Evolutionary conservation across 495 filamentous ascomycete species (phyloP), one percentile per base, ranked within the genome.

Genomic region (Xylaria acuta): DNA sequence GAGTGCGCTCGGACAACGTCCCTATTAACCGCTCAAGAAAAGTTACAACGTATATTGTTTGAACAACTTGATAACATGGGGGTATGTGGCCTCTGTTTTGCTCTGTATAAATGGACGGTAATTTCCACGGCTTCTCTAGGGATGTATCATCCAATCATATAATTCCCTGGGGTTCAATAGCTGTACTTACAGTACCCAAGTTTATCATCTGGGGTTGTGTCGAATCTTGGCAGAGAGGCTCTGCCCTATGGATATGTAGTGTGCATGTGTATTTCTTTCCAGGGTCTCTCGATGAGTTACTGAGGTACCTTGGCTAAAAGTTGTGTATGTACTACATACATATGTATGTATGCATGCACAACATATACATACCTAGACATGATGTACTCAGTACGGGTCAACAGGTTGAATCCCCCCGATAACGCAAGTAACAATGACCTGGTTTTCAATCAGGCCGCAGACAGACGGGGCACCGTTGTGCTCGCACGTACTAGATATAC

Each of bases 191-290:
- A 27, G 22, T 53, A 36, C 30, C 34, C 18, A 56, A 58, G 36
- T 20, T 54, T 14, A 49, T 58, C 27, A 69, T 69, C 67, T 47
- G 53, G 67, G 40, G 54, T 49, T 49, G 43, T 70, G 30, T 40
- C 22, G 9, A 36, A 51, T 63, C 58, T 64, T 71, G 59, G 69
- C 69, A 64, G 34, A 56, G 69, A 71, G 69, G 69, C 69, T 71
- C 69, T 71, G 69, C 47, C 41, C 27, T 64, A n/a, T n/a, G n/a
- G n/a, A n/a, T n/a, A n/a, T n/a, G n/a, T n/a, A 71, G 69, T 71
- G 58, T 71, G 69, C 69, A 64, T 71, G 45, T 64, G 11, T 64
- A 1, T 7, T 40, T 45, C 54, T 45, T 47, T 69, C 67, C 1
- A 59, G 54, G 67, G 51, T 56, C 34, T 43, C 25, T 56, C 30